A percentile compares a stretch with the other conserved stretches of the same genome.
Conservation (phyloP, 106 monocot species). For the Ottelia alismoides region DNA sequence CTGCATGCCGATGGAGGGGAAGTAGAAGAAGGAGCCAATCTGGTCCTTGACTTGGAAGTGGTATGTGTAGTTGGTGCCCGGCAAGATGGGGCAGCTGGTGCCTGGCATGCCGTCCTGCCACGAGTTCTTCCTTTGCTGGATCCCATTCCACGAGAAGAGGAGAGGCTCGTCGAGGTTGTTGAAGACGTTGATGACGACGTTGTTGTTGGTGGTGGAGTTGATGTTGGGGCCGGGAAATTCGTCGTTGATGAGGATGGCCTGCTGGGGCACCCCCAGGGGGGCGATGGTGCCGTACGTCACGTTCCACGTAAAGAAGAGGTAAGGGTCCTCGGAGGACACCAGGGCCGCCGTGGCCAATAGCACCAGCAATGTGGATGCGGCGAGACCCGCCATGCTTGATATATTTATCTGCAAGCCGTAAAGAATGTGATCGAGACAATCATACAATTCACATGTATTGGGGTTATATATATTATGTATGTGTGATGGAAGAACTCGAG, state of each 20-base stretch:
- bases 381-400: too few relatives aligned
- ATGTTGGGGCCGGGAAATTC: constrained; percentile 53
- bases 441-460: too few relatives aligned
- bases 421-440: too few relatives aligned
- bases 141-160: constrained; percentile 48
- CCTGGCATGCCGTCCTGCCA: constrained; percentile 52
- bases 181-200: constrained; percentile 33
- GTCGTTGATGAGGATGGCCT: constrained; percentile 44
- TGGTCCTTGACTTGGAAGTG: constrained; percentile 71
- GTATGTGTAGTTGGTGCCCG: constrained; percentile 34
- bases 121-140: constrained; percentile 60
- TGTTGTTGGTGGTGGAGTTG: constrained; percentile 40
- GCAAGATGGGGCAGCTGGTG: constrained; percentile 24
- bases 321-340: too few relatives aligned
- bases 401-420: too few relatives aligned
- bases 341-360: too few relatives aligned
- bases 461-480: too few relatives aligned
- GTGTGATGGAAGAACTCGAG: too few relatives aligned
- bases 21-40: constrained; percentile 56
- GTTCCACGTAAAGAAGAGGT: constrained; percentile 26
- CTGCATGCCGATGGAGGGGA: constrained; percentile 45
- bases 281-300: constrained; percentile 22
- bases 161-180: constrained; percentile 39
- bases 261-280: constrained; percentile 18
- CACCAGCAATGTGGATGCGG: too few relatives aligned